Conservation (phyloP, 495 filamentous ascomycete species). For the Antarctomyces pellizariae region DNA sequence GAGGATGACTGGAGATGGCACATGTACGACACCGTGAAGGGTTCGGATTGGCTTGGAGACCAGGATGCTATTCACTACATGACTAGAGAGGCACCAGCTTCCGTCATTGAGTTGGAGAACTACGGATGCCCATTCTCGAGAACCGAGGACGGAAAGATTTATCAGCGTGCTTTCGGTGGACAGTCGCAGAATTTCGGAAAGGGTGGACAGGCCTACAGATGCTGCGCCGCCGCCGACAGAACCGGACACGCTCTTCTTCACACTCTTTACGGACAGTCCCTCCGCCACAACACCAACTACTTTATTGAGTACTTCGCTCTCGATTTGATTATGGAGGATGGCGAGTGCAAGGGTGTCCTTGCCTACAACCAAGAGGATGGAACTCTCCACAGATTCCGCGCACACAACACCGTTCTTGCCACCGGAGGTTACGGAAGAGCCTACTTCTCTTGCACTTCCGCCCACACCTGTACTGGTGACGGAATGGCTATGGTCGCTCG, state of each 20-base stretch:
- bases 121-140: conserved; percentile 95
- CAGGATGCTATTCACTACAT: conserved; percentile 99
- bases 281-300: conserved; percentile 94
- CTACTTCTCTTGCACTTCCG: conserved; percentile 94
- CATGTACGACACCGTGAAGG: conserved; percentile 99
- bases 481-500: conserved; percentile 98
- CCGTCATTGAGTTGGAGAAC: conserved; percentile 86
- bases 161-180: conserved; percentile 94
- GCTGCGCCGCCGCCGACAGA: conserved; percentile 82
- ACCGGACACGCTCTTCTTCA: conserved; percentile 92
- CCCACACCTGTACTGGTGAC: conserved; percentile 94
- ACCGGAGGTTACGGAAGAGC: conserved; percentile 92
- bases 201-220: conserved; percentile 91
- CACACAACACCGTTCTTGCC: conserved; percentile 85
- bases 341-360: conserved; percentile 83
- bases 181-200: conserved; percentile 89
- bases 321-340: conserved; percentile 90
- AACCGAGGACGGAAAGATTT: conserved; percentile 94
- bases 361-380: conserved; percentile 98
- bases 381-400: conserved; percentile 85
- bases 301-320: conserved; percentile 98
- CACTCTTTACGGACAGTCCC: conserved; percentile 93
- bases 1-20: conserved; percentile 98
- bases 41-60: conserved; percentile 94
- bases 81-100: conserved; percentile 81